phyloP scores from a whole-genome alignment of 2,329 filamentous ascomycete species.

The Nothomitra cinnamomea region DNA sequence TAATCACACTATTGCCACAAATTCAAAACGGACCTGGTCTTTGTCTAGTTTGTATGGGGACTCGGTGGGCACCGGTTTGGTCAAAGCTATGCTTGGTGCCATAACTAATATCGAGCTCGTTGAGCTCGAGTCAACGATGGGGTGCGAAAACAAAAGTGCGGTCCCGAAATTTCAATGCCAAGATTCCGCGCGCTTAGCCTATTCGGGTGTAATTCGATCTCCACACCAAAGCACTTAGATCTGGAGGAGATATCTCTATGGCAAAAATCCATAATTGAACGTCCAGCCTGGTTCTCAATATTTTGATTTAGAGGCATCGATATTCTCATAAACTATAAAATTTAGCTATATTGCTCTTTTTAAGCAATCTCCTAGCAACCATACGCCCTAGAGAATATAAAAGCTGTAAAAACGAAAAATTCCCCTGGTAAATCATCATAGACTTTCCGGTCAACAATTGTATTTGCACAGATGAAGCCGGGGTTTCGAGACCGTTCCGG shows the following conservation, averaged over 20 bases:
- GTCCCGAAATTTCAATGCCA: conserved; percentile 2
- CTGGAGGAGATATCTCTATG: not conserved
- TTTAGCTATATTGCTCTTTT: too few relatives aligned
- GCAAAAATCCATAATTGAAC: too few relatives aligned
- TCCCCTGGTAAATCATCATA: too few relatives aligned
- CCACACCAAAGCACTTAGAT: not conserved
- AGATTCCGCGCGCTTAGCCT: not conserved
- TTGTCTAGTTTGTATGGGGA: conserved; percentile 31
- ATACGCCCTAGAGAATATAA: too few relatives aligned
- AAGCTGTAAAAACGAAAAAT: too few relatives aligned
- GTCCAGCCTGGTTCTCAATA: too few relatives aligned
- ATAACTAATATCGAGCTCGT: not conserved
- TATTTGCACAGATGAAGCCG: too few relatives aligned
- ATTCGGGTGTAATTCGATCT: conserved; percentile 21
- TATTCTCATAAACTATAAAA: too few relatives aligned
- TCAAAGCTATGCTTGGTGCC: conserved; percentile 16
- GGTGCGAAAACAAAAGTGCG: not conserved
- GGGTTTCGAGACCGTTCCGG: too few relatives aligned
- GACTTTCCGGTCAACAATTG: too few relatives aligned
- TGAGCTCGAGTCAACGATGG: not conserved
- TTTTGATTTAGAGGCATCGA: too few relatives aligned
- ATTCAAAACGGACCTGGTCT: conserved; percentile 23
- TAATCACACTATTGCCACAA: not conserved
- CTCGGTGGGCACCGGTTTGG: conserved; percentile 23
- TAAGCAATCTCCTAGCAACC: too few relatives aligned